Evolutionary conservation across 495 filamentous ascomycete species (phyloP).

Genomic region (Penicillium silybi): DNA sequence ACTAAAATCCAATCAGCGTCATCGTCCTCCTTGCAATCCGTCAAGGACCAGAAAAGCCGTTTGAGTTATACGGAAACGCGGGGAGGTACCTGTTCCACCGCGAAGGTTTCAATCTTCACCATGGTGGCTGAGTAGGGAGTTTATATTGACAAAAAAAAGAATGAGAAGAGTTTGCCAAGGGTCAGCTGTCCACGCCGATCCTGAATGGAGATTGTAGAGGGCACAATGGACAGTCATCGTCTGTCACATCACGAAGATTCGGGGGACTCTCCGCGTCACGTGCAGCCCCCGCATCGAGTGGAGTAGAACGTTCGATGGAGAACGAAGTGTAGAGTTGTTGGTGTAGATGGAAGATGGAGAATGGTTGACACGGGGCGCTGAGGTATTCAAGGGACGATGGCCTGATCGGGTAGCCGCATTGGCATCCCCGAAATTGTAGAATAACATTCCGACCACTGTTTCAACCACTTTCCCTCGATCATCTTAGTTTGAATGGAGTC

Average conservation of each 20-base stretch:
- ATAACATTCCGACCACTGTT: not conserved
- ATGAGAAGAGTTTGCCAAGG: not conserved
- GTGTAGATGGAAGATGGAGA: not conserved
- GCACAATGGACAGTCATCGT: not conserved
- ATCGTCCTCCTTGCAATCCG: not conserved
- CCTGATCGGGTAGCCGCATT: not conserved
- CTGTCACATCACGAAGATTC: not conserved
- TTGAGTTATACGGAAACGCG: slow-evolving; percentile 13
- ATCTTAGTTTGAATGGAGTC: not conserved
- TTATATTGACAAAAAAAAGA: not conserved
- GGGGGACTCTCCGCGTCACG: not conserved
- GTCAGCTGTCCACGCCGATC: not conserved
- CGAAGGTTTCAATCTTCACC: slow-evolving; percentile 45
- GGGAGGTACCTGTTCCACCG: slow-evolving; percentile 66
- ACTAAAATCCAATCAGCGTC: slow-evolving; percentile 44
- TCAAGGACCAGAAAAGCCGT: not conserved
- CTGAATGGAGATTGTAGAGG: not conserved
- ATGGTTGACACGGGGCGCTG: not conserved
- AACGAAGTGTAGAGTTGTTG: not conserved
- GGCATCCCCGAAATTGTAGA: not conserved
- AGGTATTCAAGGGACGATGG: not conserved
- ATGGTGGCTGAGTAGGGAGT: not conserved
- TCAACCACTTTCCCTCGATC: not conserved
- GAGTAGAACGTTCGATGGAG: not conserved
- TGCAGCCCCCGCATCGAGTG: not conserved